These are phyloP conservation scores for Flaveria sonorensis DNA, from an alignment of 129 eudicot genomes.

Conservation along the genomic window DNA sequence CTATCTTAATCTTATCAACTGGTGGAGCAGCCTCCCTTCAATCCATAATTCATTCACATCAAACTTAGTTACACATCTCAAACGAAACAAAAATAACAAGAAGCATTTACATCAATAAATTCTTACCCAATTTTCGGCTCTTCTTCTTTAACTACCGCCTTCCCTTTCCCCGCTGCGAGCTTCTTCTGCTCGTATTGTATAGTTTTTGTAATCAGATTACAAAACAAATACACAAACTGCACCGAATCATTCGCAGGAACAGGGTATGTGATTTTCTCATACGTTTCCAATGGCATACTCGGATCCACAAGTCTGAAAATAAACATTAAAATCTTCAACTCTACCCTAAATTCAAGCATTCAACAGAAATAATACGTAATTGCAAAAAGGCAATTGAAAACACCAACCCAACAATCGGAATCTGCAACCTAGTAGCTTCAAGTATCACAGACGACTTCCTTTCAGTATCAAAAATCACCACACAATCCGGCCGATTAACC, in stretches of 20 bases:
- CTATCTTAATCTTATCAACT: slow-evolving; percentile 43
- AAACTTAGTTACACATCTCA: slow-evolving; percentile 11
- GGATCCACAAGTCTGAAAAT: slow-evolving; percentile 74
- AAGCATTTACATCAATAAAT: slow-evolving; percentile 8
- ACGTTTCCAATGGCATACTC: slow-evolving; percentile 65
- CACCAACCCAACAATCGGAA: slow-evolving; percentile 86
- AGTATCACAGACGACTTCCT: slow-evolving; percentile 65
- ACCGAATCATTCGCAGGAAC: slow-evolving; percentile 85
- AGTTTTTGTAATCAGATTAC: slow-evolving; percentile 91
- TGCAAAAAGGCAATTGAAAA: background rate
- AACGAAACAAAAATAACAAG: background rate
- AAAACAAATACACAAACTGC: slow-evolving; percentile 84
- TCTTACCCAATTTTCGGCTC: slow-evolving; percentile 30
- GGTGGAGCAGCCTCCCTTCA: slow-evolving; percentile 49
- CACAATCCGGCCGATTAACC: slow-evolving; percentile 68
- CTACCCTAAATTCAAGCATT: slow-evolving; percentile 3
- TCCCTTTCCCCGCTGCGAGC: slow-evolving; percentile 23
- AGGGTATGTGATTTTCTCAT: slow-evolving; percentile 72
- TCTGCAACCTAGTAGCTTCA: slow-evolving; percentile 70
- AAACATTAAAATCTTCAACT: background rate
- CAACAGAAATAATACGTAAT: no score
- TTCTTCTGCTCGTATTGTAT: slow-evolving; percentile 64
- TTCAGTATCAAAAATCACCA: slow-evolving; percentile 77
- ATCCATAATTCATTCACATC: slow-evolving; percentile 27
- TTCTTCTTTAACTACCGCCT: slow-evolving; percentile 26